These are phyloP conservation scores for Moesziomyces globuligerus DNA, from an alignment of 1,284 basidiomycete species.

Conservation along the genomic window DNA sequence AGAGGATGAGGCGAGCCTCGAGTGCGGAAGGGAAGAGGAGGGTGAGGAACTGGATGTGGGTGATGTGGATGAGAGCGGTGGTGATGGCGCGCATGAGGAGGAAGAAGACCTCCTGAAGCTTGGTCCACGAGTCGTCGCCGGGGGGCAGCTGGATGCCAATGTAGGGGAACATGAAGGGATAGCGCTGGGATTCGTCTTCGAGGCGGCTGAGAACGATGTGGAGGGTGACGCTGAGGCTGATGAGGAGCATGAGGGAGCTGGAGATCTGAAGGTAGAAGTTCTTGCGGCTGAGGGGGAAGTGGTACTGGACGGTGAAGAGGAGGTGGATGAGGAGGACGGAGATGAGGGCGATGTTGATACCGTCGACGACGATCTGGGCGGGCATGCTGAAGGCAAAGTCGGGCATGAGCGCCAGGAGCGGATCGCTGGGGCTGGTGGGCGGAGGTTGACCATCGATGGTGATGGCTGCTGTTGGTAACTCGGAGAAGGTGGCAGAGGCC, in stretches of 20 bases:
- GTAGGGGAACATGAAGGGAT: conserved; percentile 96
- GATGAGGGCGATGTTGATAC: conserved; percentile 86
- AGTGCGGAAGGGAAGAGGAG: conserved; percentile 93
- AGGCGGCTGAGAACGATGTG: conserved; percentile 76
- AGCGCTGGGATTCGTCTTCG: conserved; percentile 75
- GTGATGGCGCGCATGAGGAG: conserved; percentile 86
- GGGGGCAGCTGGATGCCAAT: conserved; percentile 78
- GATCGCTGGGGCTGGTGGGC: conserved; percentile 42
- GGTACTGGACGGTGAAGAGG: conserved; percentile 93
- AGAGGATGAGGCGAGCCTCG: conserved; percentile 87
- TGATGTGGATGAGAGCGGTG: conserved; percentile 85
- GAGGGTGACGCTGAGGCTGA: conserved; percentile 59
- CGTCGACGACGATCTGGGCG: conserved; percentile 86
- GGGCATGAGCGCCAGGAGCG: conserved; percentile 56
- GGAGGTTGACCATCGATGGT: conserved; percentile 51
- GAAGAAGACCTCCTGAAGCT: conserved; percentile 80
- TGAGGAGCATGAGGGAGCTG: conserved; percentile 80
- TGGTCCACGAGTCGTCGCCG: conserved; percentile 77
- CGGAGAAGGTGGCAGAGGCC: conserved; percentile 18
- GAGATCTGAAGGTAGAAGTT: conserved; percentile 90
- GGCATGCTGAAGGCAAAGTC: conserved; percentile 81
- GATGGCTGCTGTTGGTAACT: conserved; percentile 41
- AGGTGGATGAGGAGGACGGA: conserved; percentile 90
- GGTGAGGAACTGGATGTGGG: conserved; percentile 97
- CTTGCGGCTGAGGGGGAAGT: conserved; percentile 88